Evolutionary conservation across 225 moss, liverwort and hornwort species (phyloP), one percentile per base, ranked within the genome.

Genomic region (Thuidium tamariscinum): DNA sequence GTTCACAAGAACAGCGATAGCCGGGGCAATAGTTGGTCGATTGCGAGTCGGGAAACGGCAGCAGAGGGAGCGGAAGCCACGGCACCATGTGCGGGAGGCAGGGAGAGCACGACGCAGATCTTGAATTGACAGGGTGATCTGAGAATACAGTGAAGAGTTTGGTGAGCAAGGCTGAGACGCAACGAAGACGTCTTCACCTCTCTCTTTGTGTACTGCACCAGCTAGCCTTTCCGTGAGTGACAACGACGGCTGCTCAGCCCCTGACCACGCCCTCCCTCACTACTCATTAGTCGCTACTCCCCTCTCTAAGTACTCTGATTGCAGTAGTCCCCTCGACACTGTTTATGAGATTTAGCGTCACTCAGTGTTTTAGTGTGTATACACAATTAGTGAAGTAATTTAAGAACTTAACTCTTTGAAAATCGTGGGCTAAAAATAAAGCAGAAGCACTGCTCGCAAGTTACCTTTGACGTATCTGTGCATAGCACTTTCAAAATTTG

Each of bases 161-260:
- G 49, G 80, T 69, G 87, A 82, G 67, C 56, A 46, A 46, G 80
- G 34, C 46, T 4, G 36, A 36, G 67, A 73, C 68, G 82, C 59
- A 74, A 37, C 25, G 66, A 57, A 65, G 46, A 62, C 48, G 76
- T 59, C 81, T 66, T 74, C 78, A 44, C 80, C 55, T 60, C 59
- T 59, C 39, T 37, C 36, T 36, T 22, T 9, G 5, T 16, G 62
- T 72, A 70, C 82, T 84, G 68, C 69, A 70, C 77, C 55, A 39
- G 27, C 90, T 66, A 39, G 54, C n/a, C 77, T 89, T 89, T 85
- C 79, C 29, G 55, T 66, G 88, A 84, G 67, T 82, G 89, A 91
- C 86, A 83, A 87, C 69, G 89, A 87, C 57, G 89, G 80, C 89
- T 46, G 82, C 74, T 79, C 74, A 68, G 54, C 63, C 57, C 80